These are phyloP conservation scores for Phytophthora pluvialis DNA, from an alignment of 352 stramenopile species.

Conservation along the genomic window DNA sequence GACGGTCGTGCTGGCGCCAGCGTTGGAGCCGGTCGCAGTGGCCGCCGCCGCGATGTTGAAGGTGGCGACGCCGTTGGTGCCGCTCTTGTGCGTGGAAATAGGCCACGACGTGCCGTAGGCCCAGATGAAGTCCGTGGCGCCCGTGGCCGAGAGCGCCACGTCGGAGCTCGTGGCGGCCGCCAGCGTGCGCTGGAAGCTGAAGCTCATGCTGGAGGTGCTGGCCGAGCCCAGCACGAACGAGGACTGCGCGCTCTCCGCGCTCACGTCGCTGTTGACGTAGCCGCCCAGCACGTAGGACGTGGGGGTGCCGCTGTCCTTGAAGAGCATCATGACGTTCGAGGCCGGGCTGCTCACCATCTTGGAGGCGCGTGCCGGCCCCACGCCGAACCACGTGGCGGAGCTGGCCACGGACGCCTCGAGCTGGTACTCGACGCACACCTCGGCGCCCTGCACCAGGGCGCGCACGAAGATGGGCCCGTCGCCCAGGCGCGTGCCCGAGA, in stretches of 20 bases:
- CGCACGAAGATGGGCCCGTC: conserved; percentile 68
- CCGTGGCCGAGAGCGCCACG: conserved; percentile 50
- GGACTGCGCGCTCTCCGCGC: conserved; percentile 46
- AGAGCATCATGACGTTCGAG: conserved; percentile 81
- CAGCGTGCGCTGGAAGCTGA: conserved; percentile 76
- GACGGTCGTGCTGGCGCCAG: conserved; percentile 30
- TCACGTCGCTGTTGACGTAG: conserved; percentile 57
- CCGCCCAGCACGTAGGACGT: conserved; percentile 57
- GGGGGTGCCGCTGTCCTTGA: conserved; percentile 42
- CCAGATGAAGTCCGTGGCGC: conserved; percentile 65
- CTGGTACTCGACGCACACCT: conserved; percentile 75
- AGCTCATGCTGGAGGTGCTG: conserved; percentile 56
- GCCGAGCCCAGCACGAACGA: conserved; percentile 47
- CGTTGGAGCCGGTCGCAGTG: conserved; percentile 17
- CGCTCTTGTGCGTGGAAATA: conserved; percentile 53
- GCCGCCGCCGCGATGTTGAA: conserved; percentile 53
- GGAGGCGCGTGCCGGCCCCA: conserved; percentile 49
- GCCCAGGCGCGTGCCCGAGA: conserved; percentile 52
- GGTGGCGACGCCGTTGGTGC: conserved; percentile 57
- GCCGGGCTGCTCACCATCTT: conserved; percentile 75
- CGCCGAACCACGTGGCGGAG: conserved; percentile 63
- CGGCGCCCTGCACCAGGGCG: conserved; percentile 56
- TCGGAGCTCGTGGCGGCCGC: conserved; percentile 52
- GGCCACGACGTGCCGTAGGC: conserved; percentile 73
- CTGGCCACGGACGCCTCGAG: conserved; percentile 46